phyloP scores from a whole-genome alignment of 495 filamentous ascomycete species.

The Penicillium odoratum region DNA sequence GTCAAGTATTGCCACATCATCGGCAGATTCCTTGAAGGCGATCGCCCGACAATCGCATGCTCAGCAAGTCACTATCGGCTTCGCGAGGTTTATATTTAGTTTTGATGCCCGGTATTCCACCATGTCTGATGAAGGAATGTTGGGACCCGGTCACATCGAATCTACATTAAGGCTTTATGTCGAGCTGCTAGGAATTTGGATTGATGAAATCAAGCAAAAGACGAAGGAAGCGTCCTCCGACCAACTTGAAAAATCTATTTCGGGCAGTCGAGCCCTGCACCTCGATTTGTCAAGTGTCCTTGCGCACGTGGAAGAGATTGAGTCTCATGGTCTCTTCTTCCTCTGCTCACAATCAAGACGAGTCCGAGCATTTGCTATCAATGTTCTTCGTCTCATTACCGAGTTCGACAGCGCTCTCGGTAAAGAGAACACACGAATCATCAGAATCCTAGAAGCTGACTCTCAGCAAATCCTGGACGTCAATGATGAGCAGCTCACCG shows the following conservation, averaged over 20 bases:
- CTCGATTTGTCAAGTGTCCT: constrained; percentile 84
- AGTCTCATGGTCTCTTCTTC: constrained; percentile 98
- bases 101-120: constrained; percentile 97
- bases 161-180: constrained; percentile 91
- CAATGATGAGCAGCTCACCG: constrained; percentile 87
- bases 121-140: constrained; percentile 97
- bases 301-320: constrained; percentile 93
- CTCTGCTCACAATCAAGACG: constrained; percentile 90
- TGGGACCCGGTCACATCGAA: constrained; percentile 92
- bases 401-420: constrained; percentile 90
- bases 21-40: constrained; percentile 87
- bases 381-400: constrained; percentile 84
- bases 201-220: constrained; percentile 90
- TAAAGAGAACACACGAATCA: constrained; percentile 77
- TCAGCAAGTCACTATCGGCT: constrained; percentile 94
- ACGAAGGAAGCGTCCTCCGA: constrained; percentile 70
- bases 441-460: constrained; percentile 88
- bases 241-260: constrained; percentile 52
- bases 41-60: constrained; percentile 93
- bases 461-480: constrained; percentile 85
- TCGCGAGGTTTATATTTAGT: constrained; percentile 95
- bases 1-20: constrained; percentile 86
- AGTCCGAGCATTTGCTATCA: constrained; percentile 88
- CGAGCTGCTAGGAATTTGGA: constrained; percentile 92
- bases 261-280: constrained; percentile 63